phyloP scores from a whole-genome alignment of 2,329 filamentous ascomycete genomes.

The Ophiocordyceps sinensis region DNA sequence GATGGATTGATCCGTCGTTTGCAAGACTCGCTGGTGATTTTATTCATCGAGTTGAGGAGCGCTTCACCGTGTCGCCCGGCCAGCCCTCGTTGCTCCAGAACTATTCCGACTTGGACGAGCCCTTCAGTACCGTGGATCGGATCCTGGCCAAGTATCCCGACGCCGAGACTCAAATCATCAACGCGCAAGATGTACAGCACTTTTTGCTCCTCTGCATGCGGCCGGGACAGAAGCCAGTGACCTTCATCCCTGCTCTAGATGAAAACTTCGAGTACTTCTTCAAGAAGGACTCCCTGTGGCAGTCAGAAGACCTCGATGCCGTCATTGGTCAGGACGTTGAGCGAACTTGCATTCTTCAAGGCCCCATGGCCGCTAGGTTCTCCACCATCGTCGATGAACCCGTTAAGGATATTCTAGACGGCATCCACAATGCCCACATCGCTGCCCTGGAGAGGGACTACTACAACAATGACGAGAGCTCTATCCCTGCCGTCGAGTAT shows the following conservation, averaged over 20 bases:
- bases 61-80: slow-evolving; percentile 62
- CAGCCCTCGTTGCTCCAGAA: slow-evolving; percentile 76
- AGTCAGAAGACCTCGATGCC: slow-evolving; percentile 92
- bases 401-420: slow-evolving; percentile 85
- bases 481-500: slow-evolving; percentile 81
- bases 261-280: slow-evolving; percentile 99
- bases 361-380: slow-evolving; percentile 82
- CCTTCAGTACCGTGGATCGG: slow-evolving; percentile 62
- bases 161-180: slow-evolving; percentile 82
- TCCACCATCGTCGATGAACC: slow-evolving; percentile 85
- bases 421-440: slow-evolving; percentile 82
- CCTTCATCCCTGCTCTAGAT: slow-evolving; percentile 89
- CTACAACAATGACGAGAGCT: slow-evolving; percentile 57
- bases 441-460: slow-evolving; percentile 62
- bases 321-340: slow-evolving; percentile 94
- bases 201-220: slow-evolving; percentile 88
- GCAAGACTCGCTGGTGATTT: slow-evolving; percentile 81
- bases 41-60: slow-evolving; percentile 91
- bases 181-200: slow-evolving; percentile 94
- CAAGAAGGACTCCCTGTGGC: slow-evolving; percentile 99
- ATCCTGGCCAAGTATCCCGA: slow-evolving; percentile 77
- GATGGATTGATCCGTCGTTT: slow-evolving; percentile 84
- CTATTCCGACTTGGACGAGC: slow-evolving; percentile 75
- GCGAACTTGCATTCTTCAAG: slow-evolving; percentile 90
- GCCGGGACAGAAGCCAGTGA: slow-evolving; percentile 87